Evolutionary conservation across 1,284 basidiomycete genomes (phyloP).

Genomic region (Vanrija sp.): DNA sequence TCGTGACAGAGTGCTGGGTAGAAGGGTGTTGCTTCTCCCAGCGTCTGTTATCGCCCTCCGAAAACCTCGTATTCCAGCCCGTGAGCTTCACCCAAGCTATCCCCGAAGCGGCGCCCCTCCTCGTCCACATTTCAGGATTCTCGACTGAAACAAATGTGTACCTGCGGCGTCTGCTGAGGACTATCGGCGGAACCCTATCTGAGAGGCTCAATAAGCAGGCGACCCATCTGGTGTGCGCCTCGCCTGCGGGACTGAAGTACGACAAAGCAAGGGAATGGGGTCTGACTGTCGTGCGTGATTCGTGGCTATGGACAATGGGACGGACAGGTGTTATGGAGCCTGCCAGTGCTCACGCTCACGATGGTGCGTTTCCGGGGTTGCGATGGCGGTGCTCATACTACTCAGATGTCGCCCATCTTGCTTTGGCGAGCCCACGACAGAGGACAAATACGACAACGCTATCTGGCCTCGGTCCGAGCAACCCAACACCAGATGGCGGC

Average conservation of each 20-base stretch:
- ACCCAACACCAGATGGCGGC: neutral
- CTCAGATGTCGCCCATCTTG: neutral
- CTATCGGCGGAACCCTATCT: conserved; percentile 31
- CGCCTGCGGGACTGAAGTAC: conserved; percentile 31
- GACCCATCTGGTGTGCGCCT: conserved; percentile 37
- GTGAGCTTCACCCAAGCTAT: conserved; percentile 34
- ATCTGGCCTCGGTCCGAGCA: neutral
- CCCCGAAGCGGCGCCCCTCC: conserved; percentile 16
- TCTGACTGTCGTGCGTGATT: conserved; percentile 29
- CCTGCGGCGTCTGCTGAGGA: conserved; percentile 33
- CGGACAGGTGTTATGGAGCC: conserved; percentile 25
- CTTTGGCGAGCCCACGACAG: neutral
- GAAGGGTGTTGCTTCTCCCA: conserved; percentile 43
- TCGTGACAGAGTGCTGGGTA: conserved; percentile 49
- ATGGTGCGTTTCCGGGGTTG: neutral
- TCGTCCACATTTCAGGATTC: conserved; percentile 42
- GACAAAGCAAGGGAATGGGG: conserved; percentile 39
- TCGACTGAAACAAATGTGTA: conserved; percentile 31
- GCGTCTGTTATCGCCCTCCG: conserved; percentile 29
- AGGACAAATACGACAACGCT: conserved; percentile 16
- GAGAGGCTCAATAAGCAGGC: conserved; percentile 32
- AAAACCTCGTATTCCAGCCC: conserved; percentile 40
- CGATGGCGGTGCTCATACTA: neutral
- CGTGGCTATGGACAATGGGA: conserved; percentile 40
- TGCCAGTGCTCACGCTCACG: conserved; percentile 20